phyloP scores from a whole-genome alignment of 2,329 filamentous ascomycete genomes.

The Sporothrix curviconia region DNA sequence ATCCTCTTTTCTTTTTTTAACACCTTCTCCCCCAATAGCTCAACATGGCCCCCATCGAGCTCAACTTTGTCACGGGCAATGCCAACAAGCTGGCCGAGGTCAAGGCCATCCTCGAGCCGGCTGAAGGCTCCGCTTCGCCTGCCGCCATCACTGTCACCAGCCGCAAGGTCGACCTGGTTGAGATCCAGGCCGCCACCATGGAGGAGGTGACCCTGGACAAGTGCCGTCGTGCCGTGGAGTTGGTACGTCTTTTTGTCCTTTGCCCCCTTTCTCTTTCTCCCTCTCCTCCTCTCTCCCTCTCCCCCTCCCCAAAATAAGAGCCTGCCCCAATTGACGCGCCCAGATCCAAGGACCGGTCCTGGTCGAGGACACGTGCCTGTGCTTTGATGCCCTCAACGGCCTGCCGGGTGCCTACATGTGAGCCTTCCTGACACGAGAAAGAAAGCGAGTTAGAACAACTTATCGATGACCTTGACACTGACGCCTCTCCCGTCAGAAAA shows the following conservation, averaged over 20 bases:
- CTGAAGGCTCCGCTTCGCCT: conserved; percentile 20
- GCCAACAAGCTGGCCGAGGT: conserved; percentile 90
- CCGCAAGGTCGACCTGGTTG: conserved; percentile 71
- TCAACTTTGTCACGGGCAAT: conserved; percentile 97
- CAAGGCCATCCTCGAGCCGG: conserved; percentile 71
- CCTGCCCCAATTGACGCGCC: background rate
- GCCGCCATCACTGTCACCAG: conserved; percentile 61
- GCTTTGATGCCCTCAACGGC: conserved; percentile 85
- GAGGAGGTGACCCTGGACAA: conserved; percentile 90
- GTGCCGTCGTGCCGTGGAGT: conserved; percentile 71
- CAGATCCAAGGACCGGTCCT: conserved; percentile 81
- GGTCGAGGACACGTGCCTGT: conserved; percentile 91
- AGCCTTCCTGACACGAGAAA: conserved; percentile 27
- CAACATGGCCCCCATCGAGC: conserved; percentile 33
- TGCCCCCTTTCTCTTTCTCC: background rate
- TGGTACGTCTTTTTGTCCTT: conserved; percentile 42
- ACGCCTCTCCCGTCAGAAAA: conserved; percentile 53
- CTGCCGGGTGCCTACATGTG: conserved; percentile 95
- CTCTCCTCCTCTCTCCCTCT: conserved; percentile 1
- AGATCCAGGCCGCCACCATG: conserved; percentile 87
- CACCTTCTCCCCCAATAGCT: background rate
- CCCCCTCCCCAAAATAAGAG: background rate
- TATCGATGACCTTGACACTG: too few species aligned
- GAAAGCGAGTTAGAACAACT: too few species aligned
- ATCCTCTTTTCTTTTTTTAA: background rate